Conservation (phyloP, 768 basidiomycete genomes). For the Leucocoprinus leucothites region DNA sequence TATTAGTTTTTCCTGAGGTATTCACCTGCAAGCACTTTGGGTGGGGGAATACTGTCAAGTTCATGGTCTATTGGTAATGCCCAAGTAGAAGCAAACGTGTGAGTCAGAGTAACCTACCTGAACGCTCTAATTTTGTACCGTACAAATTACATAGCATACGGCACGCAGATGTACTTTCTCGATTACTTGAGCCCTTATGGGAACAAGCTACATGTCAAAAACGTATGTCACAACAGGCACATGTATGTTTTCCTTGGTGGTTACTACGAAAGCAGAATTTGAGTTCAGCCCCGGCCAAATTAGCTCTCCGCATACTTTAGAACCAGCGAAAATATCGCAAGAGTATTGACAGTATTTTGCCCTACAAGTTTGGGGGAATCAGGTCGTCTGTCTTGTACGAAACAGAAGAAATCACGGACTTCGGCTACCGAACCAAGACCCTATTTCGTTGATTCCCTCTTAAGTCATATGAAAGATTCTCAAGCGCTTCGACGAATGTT, state of each 20-base stretch:
- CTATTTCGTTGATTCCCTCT: background rate
- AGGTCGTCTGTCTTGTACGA: too few relatives aligned
- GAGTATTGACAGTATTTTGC: background rate
- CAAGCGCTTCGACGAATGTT: background rate
- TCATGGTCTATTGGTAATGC: background rate
- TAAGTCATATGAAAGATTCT: constrained; percentile 3
- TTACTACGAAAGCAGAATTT: too few relatives aligned
- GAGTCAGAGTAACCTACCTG: constrained; percentile 1
- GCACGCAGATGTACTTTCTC: background rate
- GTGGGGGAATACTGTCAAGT: background rate
- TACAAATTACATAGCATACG: background rate
- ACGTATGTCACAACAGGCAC: constrained; percentile 5
- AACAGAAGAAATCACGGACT: too few relatives aligned
- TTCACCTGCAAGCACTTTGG: too few relatives aligned
- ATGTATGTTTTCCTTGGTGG: background rate
- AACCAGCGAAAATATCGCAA: too few relatives aligned
- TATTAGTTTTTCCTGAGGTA: too few relatives aligned
- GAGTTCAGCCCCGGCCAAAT: too few relatives aligned
- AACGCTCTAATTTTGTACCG: background rate
- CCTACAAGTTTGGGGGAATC: background rate
- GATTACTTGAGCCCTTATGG: background rate
- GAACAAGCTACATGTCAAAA: background rate
- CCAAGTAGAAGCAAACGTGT: constrained; percentile 4
- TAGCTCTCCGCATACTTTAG: too few relatives aligned
- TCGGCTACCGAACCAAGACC: too few relatives aligned